Percentiles rank a stretch among this genome's conserved stretches.
phyloP scores from a whole-genome alignment of 2,329 filamentous ascomycete genomes.

The Mycocentrospora acerina region DNA sequence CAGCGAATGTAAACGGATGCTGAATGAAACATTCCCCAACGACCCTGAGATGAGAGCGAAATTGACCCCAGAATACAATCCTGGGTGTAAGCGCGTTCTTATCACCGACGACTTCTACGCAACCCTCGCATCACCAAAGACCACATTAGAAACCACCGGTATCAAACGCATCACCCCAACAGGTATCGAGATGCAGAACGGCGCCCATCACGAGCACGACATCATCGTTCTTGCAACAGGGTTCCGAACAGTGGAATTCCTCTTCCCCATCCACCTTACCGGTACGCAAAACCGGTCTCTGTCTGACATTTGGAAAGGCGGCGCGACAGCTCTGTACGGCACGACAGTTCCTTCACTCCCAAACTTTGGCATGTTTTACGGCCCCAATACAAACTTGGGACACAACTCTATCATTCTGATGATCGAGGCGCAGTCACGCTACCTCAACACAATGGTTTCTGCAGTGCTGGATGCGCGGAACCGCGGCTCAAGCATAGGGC shows the following conservation, averaged over 20 bases:
- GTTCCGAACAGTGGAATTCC: slow-evolving; percentile 60
- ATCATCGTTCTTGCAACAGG: slow-evolving; percentile 61
- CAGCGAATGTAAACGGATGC: slow-evolving; percentile 36
- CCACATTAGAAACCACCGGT: slow-evolving; percentile 52
- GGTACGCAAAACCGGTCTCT: slow-evolving; percentile 49
- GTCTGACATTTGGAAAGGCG: slow-evolving; percentile 56
- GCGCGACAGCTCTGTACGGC: slow-evolving; percentile 55
- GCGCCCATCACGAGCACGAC: slow-evolving; percentile 52
- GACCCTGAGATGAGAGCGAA: slow-evolving; percentile 55
- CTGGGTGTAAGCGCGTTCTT: slow-evolving; percentile 59
- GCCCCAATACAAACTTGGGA: slow-evolving; percentile 57
- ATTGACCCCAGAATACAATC: slow-evolving; percentile 55
- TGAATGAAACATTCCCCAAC: slow-evolving; percentile 52
- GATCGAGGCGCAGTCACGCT: slow-evolving; percentile 60
- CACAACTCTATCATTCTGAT: slow-evolving; percentile 63
- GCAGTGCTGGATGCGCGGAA: slow-evolving; percentile 51
- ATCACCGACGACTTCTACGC: slow-evolving; percentile 60
- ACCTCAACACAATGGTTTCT: slow-evolving; percentile 54
- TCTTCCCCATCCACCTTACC: slow-evolving; percentile 57
- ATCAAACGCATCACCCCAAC: slow-evolving; percentile 51
- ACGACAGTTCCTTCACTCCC: slow-evolving; percentile 55
- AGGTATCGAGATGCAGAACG: slow-evolving; percentile 50
- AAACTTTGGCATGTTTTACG: slow-evolving; percentile 61
- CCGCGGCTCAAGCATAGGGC: slow-evolving; percentile 43
- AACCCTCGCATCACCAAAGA: slow-evolving; percentile 50